Conservation (phyloP, 106 monocot species). For the Phalaenopsis aphrodite region DNA sequence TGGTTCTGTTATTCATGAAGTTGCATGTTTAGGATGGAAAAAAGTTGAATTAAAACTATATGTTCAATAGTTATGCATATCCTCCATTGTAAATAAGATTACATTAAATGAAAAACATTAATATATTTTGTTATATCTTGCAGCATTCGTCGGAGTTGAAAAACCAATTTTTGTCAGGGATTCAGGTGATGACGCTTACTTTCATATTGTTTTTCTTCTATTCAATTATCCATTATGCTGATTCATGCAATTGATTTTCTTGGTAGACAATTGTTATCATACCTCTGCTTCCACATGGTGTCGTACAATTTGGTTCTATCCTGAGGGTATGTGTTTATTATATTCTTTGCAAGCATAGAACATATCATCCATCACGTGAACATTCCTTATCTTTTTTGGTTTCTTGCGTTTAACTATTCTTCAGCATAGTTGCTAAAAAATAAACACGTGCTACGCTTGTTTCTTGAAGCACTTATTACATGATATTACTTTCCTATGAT, state of each 20-base stretch:
- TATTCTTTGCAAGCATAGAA: neutral
- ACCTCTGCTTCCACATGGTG: conserved; percentile 74
- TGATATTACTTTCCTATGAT: neutral
- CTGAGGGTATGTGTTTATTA: conserved; percentile 40
- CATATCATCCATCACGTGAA: neutral
- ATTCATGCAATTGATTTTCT: neutral
- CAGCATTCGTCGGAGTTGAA: conserved; percentile 54
- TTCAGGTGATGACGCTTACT: conserved; percentile 39
- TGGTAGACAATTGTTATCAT: conserved; percentile 57
- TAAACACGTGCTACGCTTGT: neutral
- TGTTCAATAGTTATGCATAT: neutral
- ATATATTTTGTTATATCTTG: conserved; percentile 6
- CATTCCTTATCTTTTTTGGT: neutral
- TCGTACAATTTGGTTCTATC: conserved; percentile 69
- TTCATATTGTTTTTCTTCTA: neutral
- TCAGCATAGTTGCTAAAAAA: neutral
- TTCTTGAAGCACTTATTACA: neutral
- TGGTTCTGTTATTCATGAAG: neutral
- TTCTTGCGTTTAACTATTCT: neutral
- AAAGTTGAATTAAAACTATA: neutral
- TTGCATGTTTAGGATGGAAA: neutral
- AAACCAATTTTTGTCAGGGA: conserved; percentile 45
- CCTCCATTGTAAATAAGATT: neutral
- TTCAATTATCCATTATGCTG: conserved; percentile 3
- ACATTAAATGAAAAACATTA: neutral